A percentile compares a stretch with the other conserved stretches of the same genome.
These are phyloP conservation scores for Pichia sp. DNA, from an alignment of 1,139 yeast species.

Conservation along the genomic window DNA sequence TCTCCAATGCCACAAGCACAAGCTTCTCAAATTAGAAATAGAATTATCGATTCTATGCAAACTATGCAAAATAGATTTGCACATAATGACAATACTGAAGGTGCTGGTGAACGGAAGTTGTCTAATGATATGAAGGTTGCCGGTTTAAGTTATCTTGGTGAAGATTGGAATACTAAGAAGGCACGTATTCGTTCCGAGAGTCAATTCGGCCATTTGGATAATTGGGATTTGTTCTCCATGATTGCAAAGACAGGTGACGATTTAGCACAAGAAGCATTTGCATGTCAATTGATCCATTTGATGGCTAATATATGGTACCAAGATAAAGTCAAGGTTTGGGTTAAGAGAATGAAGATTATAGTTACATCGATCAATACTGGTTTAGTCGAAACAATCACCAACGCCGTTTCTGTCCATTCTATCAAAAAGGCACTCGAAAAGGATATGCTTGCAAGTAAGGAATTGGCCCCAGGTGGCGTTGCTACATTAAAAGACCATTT, in stretches of 20 bases:
- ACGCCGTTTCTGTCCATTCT: conserved; percentile 91
- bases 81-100: conserved; percentile 54
- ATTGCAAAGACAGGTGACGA: conserved; percentile 97
- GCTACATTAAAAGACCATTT: conserved; percentile 79
- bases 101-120: conserved; percentile 87
- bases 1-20: conserved; percentile 73
- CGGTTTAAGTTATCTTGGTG: conserved; percentile 72
- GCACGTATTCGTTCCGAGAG: conserved; percentile 76
- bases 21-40: conserved; percentile 64
- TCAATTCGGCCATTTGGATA: conserved; percentile 77
- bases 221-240: conserved; percentile 95
- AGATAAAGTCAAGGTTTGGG: conserved; percentile 75
- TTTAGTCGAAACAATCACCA: conserved; percentile 90
- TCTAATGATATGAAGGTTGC: conserved; percentile 88
- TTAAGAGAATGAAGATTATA: conserved; percentile 85
- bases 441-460: conserved; percentile 63
- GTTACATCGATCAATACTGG: conserved; percentile 92
- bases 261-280: conserved; percentile 95
- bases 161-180: conserved; percentile 86
- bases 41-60: conserved; percentile 88
- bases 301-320: conserved; percentile 83
- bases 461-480: conserved; percentile 64
- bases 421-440: conserved; percentile 89
- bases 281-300: conserved; percentile 87
- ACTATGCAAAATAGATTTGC: conserved; percentile 74